Evolutionary conservation across 768 basidiomycete species (phyloP).

Genomic region (Fistulinella prunicolor): DNA sequence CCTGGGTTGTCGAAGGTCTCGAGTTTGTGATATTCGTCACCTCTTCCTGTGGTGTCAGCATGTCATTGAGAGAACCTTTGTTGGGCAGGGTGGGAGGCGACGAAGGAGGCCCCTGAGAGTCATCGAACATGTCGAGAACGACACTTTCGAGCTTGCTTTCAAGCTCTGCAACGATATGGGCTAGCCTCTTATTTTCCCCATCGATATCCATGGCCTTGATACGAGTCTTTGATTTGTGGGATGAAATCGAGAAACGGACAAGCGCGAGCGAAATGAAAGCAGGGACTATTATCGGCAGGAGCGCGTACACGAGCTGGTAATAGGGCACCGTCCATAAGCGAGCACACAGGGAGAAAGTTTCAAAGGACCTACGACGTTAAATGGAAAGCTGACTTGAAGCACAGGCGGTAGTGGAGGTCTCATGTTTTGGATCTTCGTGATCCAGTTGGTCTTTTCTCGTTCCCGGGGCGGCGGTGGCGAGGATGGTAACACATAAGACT

Average conservation of each 20-base stretch:
- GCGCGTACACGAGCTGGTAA: conserved; percentile 47
- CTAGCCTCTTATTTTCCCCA: conserved; percentile 46
- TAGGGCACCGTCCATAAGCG: conserved; percentile 1
- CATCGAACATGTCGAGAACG: conserved; percentile 58
- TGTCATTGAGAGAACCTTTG: not conserved
- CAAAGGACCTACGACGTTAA: conserved; percentile 57
- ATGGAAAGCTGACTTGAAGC: conserved; percentile 60
- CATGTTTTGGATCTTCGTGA: conserved; percentile 38
- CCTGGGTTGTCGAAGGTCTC: conserved; percentile 31
- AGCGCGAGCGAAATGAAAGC: conserved; percentile 51
- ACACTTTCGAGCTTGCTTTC: conserved; percentile 61
- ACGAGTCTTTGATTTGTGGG: conserved; percentile 59
- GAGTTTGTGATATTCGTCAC: conserved; percentile 1
- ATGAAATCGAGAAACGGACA: conserved; percentile 54
- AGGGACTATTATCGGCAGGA: conserved; percentile 68
- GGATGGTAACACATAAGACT: conserved; percentile 46
- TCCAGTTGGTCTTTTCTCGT: conserved; percentile 40
- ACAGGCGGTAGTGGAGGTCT: conserved; percentile 55
- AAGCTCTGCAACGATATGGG: conserved; percentile 52
- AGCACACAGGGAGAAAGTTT: not conserved
- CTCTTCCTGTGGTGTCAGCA: not conserved
- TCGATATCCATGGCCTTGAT: conserved; percentile 64
- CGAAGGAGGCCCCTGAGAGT: conserved; percentile 29
- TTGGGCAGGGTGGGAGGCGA: conserved; percentile 8
- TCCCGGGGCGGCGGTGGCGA: conserved; percentile 44